Percentiles rank a stretch among this genome's conserved stretches.
Conservation (phyloP, 352 stramenopile genomes). For the Globisporangium abappressorium region DNA sequence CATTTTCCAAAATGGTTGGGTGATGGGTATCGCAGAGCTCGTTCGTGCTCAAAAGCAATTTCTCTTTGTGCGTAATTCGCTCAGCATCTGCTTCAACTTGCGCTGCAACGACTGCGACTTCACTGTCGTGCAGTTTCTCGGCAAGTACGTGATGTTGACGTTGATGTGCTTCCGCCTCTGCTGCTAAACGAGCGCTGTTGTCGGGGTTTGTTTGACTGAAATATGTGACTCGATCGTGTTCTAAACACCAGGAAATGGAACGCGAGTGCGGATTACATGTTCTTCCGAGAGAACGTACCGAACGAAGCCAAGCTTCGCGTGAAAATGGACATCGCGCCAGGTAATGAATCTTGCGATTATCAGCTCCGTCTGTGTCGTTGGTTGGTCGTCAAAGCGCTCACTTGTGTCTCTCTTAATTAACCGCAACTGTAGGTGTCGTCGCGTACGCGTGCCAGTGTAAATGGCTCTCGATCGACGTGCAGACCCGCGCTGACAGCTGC, state of each 20-base stretch:
- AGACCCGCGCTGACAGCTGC: constrained; percentile 45
- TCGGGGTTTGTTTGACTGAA: not conserved
- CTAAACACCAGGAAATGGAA: constrained; percentile 52
- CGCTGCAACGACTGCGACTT: constrained; percentile 85
- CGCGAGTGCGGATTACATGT: constrained; percentile 77
- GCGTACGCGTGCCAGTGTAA: constrained; percentile 85
- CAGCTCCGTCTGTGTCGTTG: not conserved
- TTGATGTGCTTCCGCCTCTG: not conserved
- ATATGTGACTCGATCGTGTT: not conserved
- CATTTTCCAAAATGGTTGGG: not conserved
- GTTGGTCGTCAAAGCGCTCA: not conserved
- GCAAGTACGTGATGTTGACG: constrained; percentile 42
- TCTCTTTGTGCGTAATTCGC: not conserved
- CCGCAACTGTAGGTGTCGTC: constrained; percentile 18
- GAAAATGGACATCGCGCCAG: constrained; percentile 55
- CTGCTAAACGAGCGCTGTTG: not conserved
- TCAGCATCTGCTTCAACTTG: constrained; percentile 63
- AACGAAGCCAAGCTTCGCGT: constrained; percentile 62
- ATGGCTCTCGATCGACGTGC: constrained; percentile 58
- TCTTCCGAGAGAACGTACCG: constrained; percentile 79
- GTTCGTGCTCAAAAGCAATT: not conserved
- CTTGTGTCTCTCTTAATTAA: not conserved
- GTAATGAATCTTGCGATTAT: not conserved
- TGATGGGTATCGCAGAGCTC: not conserved
- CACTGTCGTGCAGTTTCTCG: constrained; percentile 67